Evolutionary conservation across 495 filamentous ascomycete genomes (phyloP).

Genomic region (Hypoxylon cercidicola): DNA sequence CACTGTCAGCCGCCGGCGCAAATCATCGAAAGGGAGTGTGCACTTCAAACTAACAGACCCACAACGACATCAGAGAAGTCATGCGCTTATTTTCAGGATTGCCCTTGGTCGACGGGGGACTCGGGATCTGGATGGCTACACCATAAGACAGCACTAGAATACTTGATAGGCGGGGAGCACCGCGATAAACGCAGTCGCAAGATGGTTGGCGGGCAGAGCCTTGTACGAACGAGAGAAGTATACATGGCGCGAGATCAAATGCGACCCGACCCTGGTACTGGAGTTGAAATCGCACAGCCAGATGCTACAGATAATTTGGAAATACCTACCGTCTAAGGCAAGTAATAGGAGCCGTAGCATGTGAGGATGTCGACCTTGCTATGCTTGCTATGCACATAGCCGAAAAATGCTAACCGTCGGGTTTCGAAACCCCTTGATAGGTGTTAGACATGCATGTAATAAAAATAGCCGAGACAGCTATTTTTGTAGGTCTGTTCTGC

Average conservation of each 20-base stretch:
- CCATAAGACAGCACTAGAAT: constrained; percentile 11
- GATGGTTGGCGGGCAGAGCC: constrained; percentile 14
- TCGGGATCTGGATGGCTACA: constrained; percentile 23
- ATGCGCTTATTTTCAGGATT: constrained; percentile 36
- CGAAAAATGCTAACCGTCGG: constrained; percentile 9
- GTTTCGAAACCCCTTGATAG: constrained; percentile 8
- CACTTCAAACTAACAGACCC: constrained; percentile 21
- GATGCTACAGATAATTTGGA: background rate
- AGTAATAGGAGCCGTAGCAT: constrained; percentile 4
- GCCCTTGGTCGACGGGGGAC: constrained; percentile 18
- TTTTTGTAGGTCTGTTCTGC: constrained; percentile 3
- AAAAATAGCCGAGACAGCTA: constrained; percentile 13
- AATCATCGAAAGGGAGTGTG: constrained; percentile 14
- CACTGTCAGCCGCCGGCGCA: constrained; percentile 17
- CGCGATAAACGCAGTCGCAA: constrained; percentile 37
- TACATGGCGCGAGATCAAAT: constrained; percentile 31
- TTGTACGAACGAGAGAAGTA: constrained; percentile 16
- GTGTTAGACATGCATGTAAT: constrained; percentile 13
- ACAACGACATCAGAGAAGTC: constrained; percentile 25
- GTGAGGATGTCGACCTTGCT: constrained; percentile 17
- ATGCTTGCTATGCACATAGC: constrained; percentile 31
- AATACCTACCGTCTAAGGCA: too few species aligned
- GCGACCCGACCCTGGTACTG: constrained; percentile 28
- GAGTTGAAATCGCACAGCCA: constrained; percentile 7
- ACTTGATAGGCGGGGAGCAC: constrained; percentile 29